Evolutionary conservation across 495 filamentous ascomycete genomes (phyloP), one percentile per base, ranked within the genome.

Genomic region (Lasiosphaeria hispida): DNA sequence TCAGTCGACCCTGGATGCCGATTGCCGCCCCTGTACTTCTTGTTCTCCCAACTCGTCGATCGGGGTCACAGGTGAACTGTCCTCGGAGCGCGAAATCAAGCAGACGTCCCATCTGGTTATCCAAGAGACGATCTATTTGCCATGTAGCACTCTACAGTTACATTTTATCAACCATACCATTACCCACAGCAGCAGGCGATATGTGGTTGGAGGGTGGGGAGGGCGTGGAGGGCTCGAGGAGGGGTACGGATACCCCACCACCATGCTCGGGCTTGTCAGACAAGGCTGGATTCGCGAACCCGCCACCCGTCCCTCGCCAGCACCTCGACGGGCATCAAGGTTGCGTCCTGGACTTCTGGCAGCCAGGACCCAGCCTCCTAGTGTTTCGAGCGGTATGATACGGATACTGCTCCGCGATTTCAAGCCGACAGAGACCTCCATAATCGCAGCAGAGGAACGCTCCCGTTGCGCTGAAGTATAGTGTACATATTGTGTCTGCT

Each of bases 241-340:
- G 40, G 18, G 19, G 51, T 30, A 13, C 37, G 37, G 51, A 9
- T 55, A 41, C 41, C n/a, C 41, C 53, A 30, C 23, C 53, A 37
- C 42, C n/a, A 34, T 36, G 23, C 34, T 39, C 53, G 41, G 41
- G 53, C 41, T 39, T 48, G 53, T 47, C 53, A 35, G 40, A 47
- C 53, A 55, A 35, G 53, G 53, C 34, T 55, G 42, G 53, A 47
- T 55, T 40, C 52, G 52, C 23, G 23, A 55, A 38, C 30, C 53
- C 53, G 53, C 53, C 53, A 55, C 42, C 53, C 48, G 10, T 33
- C 8, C 14, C 10, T 5, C 15, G 33, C 19, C 15, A 30, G 13
- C 35, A 52, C 15, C 48, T 30, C 23, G 2, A 30, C 23, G 23
- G 23, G 23, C 23, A 30, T 30, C 23, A 30, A 2, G 2, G 23